phyloP scores from a whole-genome alignment of 495 filamentous ascomycete species.

The Lindgomyces ingoldianus region DNA sequence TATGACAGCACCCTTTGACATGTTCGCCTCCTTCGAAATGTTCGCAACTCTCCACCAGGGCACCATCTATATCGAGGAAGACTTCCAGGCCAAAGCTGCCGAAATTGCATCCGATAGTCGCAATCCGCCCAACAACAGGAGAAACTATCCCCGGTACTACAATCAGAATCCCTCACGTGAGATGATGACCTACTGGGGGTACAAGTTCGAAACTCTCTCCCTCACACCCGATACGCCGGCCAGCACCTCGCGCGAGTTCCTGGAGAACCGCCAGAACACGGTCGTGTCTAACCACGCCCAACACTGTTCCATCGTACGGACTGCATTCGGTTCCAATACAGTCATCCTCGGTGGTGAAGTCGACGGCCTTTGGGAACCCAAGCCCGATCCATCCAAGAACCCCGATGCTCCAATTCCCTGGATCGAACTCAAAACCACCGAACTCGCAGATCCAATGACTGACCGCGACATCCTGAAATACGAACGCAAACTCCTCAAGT shows the following conservation, averaged over 20 bases:
- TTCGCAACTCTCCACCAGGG: conserved; percentile 82
- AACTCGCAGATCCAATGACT: conserved; percentile 51
- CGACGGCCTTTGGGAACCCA: conserved; percentile 67
- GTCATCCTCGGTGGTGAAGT: conserved; percentile 92
- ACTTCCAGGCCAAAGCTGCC: conserved; percentile 66
- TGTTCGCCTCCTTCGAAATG: conserved; percentile 89
- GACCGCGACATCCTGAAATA: conserved; percentile 70
- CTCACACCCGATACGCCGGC: conserved; percentile 73
- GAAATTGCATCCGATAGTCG: conserved; percentile 33
- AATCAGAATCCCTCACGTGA: conserved; percentile 54
- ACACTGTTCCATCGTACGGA: conserved; percentile 90
- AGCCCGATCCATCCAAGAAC: not conserved
- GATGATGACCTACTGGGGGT: conserved; percentile 74
- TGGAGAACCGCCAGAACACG: conserved; percentile 70
- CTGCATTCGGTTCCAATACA: conserved; percentile 70
- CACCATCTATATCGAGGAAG: conserved; percentile 88
- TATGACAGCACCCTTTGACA: conserved; percentile 78
- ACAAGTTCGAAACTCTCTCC: conserved; percentile 91
- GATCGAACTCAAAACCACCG: conserved; percentile 91
- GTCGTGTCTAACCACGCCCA: conserved; percentile 85
- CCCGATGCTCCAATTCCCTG: conserved; percentile 66
- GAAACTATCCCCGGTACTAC: conserved; percentile 1
- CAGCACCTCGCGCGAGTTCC: conserved; percentile 66
- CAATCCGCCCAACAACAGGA: not conserved
- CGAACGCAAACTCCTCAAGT: conserved; percentile 88